Evolutionary conservation across 192 early-diverging fungal genomes (phyloP).

Genomic region (Backusella psychrophila): DNA sequence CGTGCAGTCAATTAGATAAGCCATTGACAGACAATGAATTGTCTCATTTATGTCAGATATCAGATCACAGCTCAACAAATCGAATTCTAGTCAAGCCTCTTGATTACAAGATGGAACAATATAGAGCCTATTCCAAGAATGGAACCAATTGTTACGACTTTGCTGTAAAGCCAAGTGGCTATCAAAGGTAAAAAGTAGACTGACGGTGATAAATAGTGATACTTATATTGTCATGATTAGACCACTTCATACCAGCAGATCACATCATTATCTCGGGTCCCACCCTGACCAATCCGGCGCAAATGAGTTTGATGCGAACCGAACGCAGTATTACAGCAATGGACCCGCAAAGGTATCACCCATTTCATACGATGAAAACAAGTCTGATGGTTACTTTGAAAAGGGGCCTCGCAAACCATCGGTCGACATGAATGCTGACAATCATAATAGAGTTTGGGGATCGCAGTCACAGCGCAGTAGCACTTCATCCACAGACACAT

Average conservation of each 20-base stretch:
- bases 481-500: conserved; percentile 8
- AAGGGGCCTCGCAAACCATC: conserved; percentile 3
- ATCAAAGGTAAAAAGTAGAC: neutral
- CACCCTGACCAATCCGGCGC: neutral
- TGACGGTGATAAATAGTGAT: neutral
- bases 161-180: neutral
- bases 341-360: neutral
- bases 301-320: neutral
- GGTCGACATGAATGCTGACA: neutral
- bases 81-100: conserved; percentile 14
- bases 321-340: neutral
- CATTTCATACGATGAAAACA: neutral
- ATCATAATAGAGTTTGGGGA: neutral
- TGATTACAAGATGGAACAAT: neutral
- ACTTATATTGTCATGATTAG: neutral
- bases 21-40: conserved; percentile 10
- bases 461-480: conserved; percentile 9
- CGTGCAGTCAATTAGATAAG: neutral
- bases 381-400: conserved; percentile 6
- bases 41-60: conserved; percentile 18
- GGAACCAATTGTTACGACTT: conserved; percentile 10
- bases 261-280: neutral
- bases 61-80: conserved; percentile 13
- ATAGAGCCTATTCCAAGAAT: conserved; percentile 1
- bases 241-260: neutral